These are phyloP conservation scores for Cornus florida DNA, from an alignment of 148 eudicot genomes.

Conservation along the genomic window DNA sequence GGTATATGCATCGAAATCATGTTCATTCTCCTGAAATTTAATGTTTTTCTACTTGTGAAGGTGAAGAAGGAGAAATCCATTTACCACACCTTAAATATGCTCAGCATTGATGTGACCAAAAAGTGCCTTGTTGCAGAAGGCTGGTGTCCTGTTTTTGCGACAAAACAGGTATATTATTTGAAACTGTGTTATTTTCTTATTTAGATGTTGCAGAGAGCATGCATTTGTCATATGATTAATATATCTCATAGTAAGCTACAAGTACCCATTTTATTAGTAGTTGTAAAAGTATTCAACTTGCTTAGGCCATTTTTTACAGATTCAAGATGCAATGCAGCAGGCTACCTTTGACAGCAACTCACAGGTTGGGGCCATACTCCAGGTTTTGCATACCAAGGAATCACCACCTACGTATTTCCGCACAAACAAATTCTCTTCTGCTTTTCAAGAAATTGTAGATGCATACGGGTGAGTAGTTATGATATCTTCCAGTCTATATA, in stretches of 20 bases:
- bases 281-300: not conserved
- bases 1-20: not conserved
- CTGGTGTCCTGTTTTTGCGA: constrained; percentile 73
- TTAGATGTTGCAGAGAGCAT: not conserved
- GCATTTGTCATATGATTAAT: not conserved
- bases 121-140: constrained; percentile 86
- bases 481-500: not conserved
- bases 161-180: constrained; percentile 47
- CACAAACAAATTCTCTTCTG: constrained; percentile 70
- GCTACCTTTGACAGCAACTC: constrained; percentile 62
- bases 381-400: constrained; percentile 61
- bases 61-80: constrained; percentile 68
- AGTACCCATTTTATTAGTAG: not conserved
- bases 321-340: constrained; percentile 49
- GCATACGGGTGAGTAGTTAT: constrained; percentile 66
- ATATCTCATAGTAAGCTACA: constrained; percentile 7
- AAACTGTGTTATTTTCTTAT: not conserved
- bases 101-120: constrained; percentile 73
- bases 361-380: constrained; percentile 65
- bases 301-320: constrained; percentile 32
- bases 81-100: constrained; percentile 69
- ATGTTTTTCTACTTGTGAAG: constrained; percentile 23
- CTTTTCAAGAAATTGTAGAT: constrained; percentile 77
- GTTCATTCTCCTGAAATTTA: not conserved
- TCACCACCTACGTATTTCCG: constrained; percentile 73